Evolutionary conservation across 352 stramenopile genomes (phyloP).

Genomic region (Pythium brassicae): DNA sequence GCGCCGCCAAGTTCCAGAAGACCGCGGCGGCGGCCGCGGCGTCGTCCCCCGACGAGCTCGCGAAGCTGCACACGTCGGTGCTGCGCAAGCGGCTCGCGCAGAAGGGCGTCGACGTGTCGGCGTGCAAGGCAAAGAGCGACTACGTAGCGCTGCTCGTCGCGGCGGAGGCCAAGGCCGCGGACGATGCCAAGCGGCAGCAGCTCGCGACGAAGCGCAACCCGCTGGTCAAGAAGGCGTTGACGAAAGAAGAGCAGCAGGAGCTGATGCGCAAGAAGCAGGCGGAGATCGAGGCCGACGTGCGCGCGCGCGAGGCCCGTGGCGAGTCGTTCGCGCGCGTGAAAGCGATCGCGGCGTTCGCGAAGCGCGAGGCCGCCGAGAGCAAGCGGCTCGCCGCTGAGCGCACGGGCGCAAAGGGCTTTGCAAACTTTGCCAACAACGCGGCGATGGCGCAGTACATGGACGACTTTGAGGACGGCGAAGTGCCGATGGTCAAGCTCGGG

Average conservation of each 20-base stretch:
- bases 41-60: conserved; percentile 56
- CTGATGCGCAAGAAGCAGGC: conserved; percentile 81
- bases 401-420: conserved; percentile 77
- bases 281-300: conserved; percentile 77
- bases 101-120: conserved; percentile 57
- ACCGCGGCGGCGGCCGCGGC: conserved; percentile 33
- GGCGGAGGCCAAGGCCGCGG: conserved; percentile 53
- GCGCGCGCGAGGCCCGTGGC: conserved; percentile 65
- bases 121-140: conserved; percentile 79
- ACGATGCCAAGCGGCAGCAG: conserved; percentile 59
- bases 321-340: conserved; percentile 87
- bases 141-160: conserved; percentile 74
- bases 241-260: conserved; percentile 80
- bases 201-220: conserved; percentile 33
- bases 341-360: conserved; percentile 81
- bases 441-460: conserved; percentile 90
- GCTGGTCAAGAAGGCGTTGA: conserved; percentile 46
- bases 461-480: conserved; percentile 88
- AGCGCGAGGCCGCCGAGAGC: conserved; percentile 70
- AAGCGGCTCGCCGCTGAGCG: conserved; percentile 64
- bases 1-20: conserved; percentile 73
- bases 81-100: conserved; percentile 76
- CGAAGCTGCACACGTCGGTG: conserved; percentile 85
- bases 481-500: conserved; percentile 97
- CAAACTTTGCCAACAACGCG: conserved; percentile 82